phyloP scores from a whole-genome alignment of 352 stramenopile genomes.

The Globisporangium polare region DNA sequence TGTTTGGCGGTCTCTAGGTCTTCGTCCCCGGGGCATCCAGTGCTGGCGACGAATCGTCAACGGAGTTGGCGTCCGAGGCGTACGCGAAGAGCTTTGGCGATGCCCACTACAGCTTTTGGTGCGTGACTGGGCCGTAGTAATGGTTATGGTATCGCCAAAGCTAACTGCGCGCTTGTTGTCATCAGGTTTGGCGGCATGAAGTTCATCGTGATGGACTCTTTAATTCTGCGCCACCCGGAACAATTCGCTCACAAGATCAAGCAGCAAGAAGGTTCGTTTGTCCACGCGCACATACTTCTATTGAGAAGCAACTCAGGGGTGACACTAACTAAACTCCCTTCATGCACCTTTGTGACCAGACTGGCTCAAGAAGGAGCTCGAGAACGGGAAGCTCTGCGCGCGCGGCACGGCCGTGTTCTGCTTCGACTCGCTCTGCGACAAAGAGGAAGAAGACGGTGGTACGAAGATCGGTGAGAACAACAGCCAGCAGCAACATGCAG shows the following conservation, averaged over 20 bases:
- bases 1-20: conserved; percentile 23
- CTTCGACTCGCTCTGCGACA: conserved; percentile 30
- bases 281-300: background rate
- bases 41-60: conserved; percentile 9
- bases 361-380: conserved; percentile 72
- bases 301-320: too few species aligned
- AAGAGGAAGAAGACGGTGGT: background rate
- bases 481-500: conserved; percentile 9
- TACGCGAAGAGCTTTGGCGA: conserved; percentile 65
- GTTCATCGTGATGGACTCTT: conserved; percentile 71
- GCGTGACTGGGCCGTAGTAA: background rate
- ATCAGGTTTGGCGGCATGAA: conserved; percentile 78
- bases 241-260: conserved; percentile 28
- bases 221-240: conserved; percentile 26
- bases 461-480: conserved; percentile 13
- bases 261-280: conserved; percentile 47
- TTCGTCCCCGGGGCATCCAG: conserved; percentile 43
- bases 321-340: too few species aligned
- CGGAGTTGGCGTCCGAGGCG: conserved; percentile 13
- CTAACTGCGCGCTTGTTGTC: too few species aligned
- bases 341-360: conserved; percentile 22
- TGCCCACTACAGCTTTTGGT: conserved; percentile 77
- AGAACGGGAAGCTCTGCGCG: conserved; percentile 78
- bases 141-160: background rate
- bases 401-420: conserved; percentile 59